Percentiles rank a stretch among this genome's conserved stretches.
phyloP scores from a whole-genome alignment of 306 rosid species.

The Fagus sylvatica region DNA sequence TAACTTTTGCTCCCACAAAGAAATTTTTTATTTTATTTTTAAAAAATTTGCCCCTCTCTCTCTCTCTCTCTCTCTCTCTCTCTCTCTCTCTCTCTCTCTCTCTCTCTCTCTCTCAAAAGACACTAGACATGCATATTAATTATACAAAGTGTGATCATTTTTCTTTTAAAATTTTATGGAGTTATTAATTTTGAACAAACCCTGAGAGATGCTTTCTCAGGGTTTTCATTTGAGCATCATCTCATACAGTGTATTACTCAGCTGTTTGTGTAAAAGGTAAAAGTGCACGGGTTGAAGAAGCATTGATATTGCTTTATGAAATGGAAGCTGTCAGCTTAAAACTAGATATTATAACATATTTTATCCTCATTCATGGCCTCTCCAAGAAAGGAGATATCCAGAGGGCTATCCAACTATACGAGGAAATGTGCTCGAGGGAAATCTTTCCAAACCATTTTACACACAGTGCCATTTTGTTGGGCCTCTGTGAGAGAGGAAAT shows the following conservation, averaged over 20 bases:
- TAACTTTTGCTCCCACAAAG: no score
- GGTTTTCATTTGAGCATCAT: constrained; percentile 42
- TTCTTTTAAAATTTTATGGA: no score
- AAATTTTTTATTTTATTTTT: no score
- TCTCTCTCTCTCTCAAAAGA: no score
- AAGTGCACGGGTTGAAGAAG: constrained; percentile 42
- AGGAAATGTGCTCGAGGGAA: constrained; percentile 45
- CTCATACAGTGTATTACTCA: constrained; percentile 42
- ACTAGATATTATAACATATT: constrained; percentile 47
- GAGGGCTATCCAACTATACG: constrained; percentile 40
- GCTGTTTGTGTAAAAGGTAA: constrained; percentile 58
- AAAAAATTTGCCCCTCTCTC: no score
- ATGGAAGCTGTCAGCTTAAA: constrained; percentile 42
- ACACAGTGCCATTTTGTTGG: constrained; percentile 38
- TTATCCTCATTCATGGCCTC: constrained; percentile 49
- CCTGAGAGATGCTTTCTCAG: constrained; percentile 41
- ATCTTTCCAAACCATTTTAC: constrained; percentile 40
- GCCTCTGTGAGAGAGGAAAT: constrained; percentile 37
- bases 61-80: no score
- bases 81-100: no score
- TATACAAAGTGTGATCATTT: no score
- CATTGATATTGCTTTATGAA: constrained; percentile 40
- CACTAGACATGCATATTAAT: no score
- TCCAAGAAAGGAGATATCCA: constrained; percentile 51
- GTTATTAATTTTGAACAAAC: no score